These are phyloP conservation scores for Metschnikowia gelsemii DNA, from an alignment of 805 yeast species.

Conservation along the genomic window DNA sequence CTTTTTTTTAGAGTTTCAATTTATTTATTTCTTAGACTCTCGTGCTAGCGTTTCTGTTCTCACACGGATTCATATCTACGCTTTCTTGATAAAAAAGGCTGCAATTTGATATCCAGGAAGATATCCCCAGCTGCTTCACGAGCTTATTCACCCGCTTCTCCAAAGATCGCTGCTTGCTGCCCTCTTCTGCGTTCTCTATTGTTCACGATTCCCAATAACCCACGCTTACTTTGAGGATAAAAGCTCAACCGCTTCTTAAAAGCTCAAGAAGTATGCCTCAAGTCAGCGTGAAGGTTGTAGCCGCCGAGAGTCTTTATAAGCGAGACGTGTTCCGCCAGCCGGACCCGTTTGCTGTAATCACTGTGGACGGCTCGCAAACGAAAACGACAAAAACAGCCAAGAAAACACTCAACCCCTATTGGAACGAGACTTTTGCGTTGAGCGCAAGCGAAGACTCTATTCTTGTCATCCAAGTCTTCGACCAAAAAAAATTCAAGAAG, in stretches of 20 bases:
- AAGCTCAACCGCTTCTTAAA: too few species aligned
- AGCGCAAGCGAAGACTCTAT: constrained; percentile 77
- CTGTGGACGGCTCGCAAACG: constrained; percentile 97
- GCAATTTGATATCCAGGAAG: too few species aligned
- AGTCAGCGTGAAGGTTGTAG: constrained; percentile 75
- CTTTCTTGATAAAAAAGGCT: not conserved
- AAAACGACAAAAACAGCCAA: constrained; percentile 92
- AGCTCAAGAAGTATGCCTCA: constrained; percentile 18
- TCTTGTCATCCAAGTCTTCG: constrained; percentile 90
- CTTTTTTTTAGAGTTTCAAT: not conserved
- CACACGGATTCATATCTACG: not conserved
- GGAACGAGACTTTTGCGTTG: constrained; percentile 92
- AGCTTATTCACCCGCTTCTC: not conserved
- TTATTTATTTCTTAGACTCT: constrained; percentile 1
- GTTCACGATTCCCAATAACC: too few species aligned
- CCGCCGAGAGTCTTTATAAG: constrained; percentile 93
- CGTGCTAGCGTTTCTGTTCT: not conserved
- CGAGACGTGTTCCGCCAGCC: constrained; percentile 95
- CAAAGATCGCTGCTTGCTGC: not conserved
- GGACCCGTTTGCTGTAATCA: constrained; percentile 95
- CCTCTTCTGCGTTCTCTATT: too few species aligned
- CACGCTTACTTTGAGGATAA: too few species aligned
- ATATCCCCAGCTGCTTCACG: not conserved
- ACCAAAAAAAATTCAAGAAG: constrained; percentile 95
- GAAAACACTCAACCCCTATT: constrained; percentile 92